Conservation (phyloP, 2,329 filamentous ascomycete species). For the Periconia macrospinosa region DNA sequence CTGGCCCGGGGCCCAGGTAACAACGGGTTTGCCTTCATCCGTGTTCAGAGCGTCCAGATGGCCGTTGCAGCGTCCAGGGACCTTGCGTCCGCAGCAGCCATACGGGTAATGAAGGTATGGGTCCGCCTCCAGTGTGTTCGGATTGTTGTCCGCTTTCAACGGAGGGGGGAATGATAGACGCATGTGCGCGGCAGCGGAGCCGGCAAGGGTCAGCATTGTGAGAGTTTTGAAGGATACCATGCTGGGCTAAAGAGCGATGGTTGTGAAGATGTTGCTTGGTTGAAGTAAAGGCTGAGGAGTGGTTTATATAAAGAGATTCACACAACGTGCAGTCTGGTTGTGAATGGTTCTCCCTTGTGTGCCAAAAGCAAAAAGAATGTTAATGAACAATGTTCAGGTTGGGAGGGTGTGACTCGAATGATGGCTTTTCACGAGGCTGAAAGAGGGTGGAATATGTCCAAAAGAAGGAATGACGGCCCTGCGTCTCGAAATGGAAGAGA, state of each 20-base stretch:
- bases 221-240: constrained; percentile 33
- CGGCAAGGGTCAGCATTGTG: constrained; percentile 29
- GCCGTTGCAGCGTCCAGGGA: constrained; percentile 46
- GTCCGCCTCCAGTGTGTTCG: constrained; percentile 41
- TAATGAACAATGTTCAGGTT: background rate
- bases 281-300: background rate
- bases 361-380: background rate
- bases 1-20: constrained; percentile 48
- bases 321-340: background rate
- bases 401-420: too few relatives aligned
- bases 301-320: background rate
- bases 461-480: constrained; percentile 30
- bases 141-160: constrained; percentile 50
- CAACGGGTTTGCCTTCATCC: constrained; percentile 46
- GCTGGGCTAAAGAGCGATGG: background rate
- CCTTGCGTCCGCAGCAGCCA: constrained; percentile 47
- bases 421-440: background rate
- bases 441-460: constrained; percentile 3
- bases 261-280: background rate
- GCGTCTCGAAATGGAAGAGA: constrained; percentile 26
- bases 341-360: background rate
- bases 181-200: constrained; percentile 43
- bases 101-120: constrained; percentile 48
- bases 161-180: constrained; percentile 47
- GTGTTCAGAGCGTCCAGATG: constrained; percentile 49